Evolutionary conservation across 495 filamentous ascomycete species (phyloP).

Genomic region (Rusavskia elegans): DNA sequence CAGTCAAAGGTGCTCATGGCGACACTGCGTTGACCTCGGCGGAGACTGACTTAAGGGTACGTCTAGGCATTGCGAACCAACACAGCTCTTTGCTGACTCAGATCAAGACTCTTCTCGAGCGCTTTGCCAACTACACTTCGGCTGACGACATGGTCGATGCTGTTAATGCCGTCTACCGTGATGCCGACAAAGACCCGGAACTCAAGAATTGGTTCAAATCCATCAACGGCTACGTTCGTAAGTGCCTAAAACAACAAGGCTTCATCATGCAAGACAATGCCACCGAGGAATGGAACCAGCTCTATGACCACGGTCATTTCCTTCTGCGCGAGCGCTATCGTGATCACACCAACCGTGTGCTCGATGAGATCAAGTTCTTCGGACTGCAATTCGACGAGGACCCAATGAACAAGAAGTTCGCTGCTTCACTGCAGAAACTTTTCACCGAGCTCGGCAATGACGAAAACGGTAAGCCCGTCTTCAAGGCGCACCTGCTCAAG

Average conservation of each 20-base stretch:
- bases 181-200: constrained; percentile 79
- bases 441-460: constrained; percentile 80
- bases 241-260: constrained; percentile 74
- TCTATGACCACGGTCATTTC: constrained; percentile 79
- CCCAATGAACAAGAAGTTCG: constrained; percentile 68
- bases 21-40: constrained; percentile 45
- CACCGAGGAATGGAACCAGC: constrained; percentile 65
- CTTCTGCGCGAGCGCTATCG: constrained; percentile 81
- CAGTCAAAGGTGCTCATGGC: constrained; percentile 53
- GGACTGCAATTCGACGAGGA: constrained; percentile 81
- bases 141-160: constrained; percentile 71
- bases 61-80: constrained; percentile 18
- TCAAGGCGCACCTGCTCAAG: constrained; percentile 85
- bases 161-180: constrained; percentile 75
- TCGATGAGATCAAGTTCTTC: constrained; percentile 83
- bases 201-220: constrained; percentile 80
- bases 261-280: constrained; percentile 75
- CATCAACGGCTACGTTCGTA: constrained; percentile 61
- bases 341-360: constrained; percentile 69
- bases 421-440: constrained; percentile 58
- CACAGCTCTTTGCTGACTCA: constrained; percentile 30
- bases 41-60: constrained; percentile 65
- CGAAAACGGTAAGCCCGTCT: constrained; percentile 64
- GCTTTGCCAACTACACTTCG: constrained; percentile 90
- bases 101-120: constrained; percentile 67